Evolutionary conservation across 345 rosid genomes (phyloP), one percentile per base, ranked within the genome.

Genomic region (Sisymbrium irio): DNA sequence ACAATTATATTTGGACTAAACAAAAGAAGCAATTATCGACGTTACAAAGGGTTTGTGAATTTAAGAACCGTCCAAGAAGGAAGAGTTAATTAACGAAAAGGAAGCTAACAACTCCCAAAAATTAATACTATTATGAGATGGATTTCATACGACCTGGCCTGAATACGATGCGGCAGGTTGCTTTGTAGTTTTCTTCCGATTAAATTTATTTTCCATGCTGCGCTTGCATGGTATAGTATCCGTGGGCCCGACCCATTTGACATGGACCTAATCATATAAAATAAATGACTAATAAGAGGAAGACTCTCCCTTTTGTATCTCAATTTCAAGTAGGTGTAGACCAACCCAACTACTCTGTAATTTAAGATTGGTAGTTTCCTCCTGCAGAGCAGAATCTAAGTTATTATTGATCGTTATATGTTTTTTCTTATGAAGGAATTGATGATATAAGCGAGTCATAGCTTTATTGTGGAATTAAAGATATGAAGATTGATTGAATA

Each of bases 71-170:
- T 55, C 72, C 62, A 40, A 67, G 19, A 40, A 54, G 12, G 39
- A 50, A 56, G 17, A 36, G 39, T 65, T 14, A 37, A 22, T 50
- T 9, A 54, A 19, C 18, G 33, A 69, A 56, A 69, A 72, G 55
- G 55, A 63, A 30, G 44, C 44, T 56, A 72, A 62, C 76, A 28
- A 72, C 76, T 53, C 70, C 77, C 39, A 30, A 36, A 8, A 50
- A 40, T 17, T 35, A 57, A 55, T 22, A 22, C n/a, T 19, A 10
- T 27, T 27, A 27, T 27, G 28, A 27, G 54, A 49, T 22, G 55
- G 30, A 22, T 20, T 25, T 22, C 32, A 50, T 50, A 49, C 27
- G 32, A 28, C 25, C 25, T 22, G 25, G 25, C n/a, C n/a, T 22
- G 25, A 22, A 47, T 18, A 47, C 54, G 28, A 49, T 20, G 30